Evolutionary conservation across 225 moss, liverwort and hornwort species (phyloP), one percentile per base, ranked within the genome.

Genomic region (Antitrichia curtipendula): DNA sequence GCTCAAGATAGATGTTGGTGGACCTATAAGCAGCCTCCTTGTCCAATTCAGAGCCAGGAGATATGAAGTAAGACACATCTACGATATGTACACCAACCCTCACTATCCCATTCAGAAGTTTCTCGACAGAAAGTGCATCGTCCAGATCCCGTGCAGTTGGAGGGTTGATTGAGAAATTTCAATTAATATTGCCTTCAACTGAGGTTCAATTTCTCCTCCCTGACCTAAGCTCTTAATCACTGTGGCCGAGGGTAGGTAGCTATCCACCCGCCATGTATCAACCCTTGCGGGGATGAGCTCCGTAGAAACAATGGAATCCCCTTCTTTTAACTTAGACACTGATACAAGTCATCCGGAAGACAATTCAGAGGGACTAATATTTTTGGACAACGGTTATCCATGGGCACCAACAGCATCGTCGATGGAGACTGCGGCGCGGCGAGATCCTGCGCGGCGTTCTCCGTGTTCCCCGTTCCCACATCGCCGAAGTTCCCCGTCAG

Each of bases 71-170:
- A 4, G 98, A 96, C 32, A 98, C 98, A 95, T 98, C 98, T 23
- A 97, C 97, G 80, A 98, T 98, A 88, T 98, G 98, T 57, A 98
- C 98, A 86, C 98, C 98, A 77, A 98, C 91, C 68, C 92, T 94
- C 43, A 95, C 20, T 34, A 83, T 80, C 54, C 97, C 98, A 82
- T 96, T 91, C 52, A 80, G 91, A 78, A 95, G 86, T 72, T 86
- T 93, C 87, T 98, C 95, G 47, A 97, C 58, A 38, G 98, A 98
- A 89, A 98, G 91, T 64, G 97, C 98, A 92, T 98, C 98, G 86
- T 98, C 98, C 90, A 98, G 92, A 85, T 98, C 97, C 88, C 94
- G 94, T 24, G 98, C 98, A 45, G 97, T 96, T 59, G 95, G 92
- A 49, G 98, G 97, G 63, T 98, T 97, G 50, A 98, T 95, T 56